Percentiles rank a stretch among this genome's conserved stretches.
Evolutionary conservation across 1,284 basidiomycete species (phyloP).

Genomic region (Leucoagaricus sp.): DNA sequence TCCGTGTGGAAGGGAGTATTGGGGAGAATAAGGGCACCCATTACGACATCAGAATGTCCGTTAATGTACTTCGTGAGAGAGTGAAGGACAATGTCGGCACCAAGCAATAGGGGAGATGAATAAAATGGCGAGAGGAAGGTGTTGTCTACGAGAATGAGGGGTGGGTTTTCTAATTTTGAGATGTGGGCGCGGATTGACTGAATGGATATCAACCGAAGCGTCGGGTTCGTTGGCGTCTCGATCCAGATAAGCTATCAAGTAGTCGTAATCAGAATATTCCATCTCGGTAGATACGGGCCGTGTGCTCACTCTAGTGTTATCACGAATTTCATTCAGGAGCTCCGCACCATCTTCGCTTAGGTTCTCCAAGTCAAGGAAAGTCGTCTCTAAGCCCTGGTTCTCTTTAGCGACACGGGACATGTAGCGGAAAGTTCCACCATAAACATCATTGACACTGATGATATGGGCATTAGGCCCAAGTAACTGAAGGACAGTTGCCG

Average conservation of each 20-base stretch:
- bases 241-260: constrained; percentile 88
- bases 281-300: constrained; percentile 8
- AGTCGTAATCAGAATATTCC: neutral
- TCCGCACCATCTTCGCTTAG: constrained; percentile 55
- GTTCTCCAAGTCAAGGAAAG: constrained; percentile 84
- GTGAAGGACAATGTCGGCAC: constrained; percentile 85
- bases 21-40: constrained; percentile 80
- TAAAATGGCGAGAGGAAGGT: constrained; percentile 94
- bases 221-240: constrained; percentile 95
- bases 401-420: constrained; percentile 76
- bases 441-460: constrained; percentile 88
- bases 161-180: constrained; percentile 55
- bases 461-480: constrained; percentile 80
- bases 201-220: constrained; percentile 85
- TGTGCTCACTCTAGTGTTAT: constrained; percentile 77
- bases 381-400: constrained; percentile 74
- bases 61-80: constrained; percentile 91
- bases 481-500: constrained; percentile 80
- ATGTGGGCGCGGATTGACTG: constrained; percentile 63
- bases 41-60: constrained; percentile 91
- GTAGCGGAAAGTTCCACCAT: constrained; percentile 92
- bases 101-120: constrained; percentile 83
- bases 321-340: constrained; percentile 63
- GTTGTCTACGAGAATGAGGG: constrained; percentile 87
- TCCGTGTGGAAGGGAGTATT: constrained; percentile 42